phyloP scores from a whole-genome alignment of 768 basidiomycete genomes.

The Cubamyces lactineus region DNA sequence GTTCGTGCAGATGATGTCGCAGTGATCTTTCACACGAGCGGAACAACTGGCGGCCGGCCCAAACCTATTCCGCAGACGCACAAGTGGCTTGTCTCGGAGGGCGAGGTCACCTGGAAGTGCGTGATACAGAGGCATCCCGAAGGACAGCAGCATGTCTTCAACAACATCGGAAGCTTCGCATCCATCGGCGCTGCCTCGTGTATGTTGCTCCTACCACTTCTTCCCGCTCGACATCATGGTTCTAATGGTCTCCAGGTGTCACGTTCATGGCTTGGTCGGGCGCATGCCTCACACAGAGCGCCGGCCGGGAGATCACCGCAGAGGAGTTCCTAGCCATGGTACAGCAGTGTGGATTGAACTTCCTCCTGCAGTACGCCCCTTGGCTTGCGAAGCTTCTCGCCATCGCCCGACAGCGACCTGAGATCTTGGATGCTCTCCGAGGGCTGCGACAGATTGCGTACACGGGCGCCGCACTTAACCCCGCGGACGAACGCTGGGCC shows the following conservation, averaged over 20 bases:
- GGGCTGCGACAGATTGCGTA: conserved; percentile 26
- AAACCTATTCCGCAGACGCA: conserved; percentile 33
- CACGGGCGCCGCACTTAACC: conserved; percentile 26
- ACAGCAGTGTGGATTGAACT: conserved; percentile 23
- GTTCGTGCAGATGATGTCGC: conserved; percentile 26
- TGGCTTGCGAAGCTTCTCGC: conserved; percentile 26
- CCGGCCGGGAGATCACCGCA: conserved; percentile 21
- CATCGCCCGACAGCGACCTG: conserved; percentile 17
- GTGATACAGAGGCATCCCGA: conserved; percentile 18
- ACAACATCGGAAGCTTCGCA: conserved; percentile 27
- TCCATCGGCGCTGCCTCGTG: conserved; percentile 23
- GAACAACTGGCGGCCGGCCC: conserved; percentile 33
- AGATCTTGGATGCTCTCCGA: conserved; percentile 22
- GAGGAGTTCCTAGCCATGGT: conserved; percentile 26
- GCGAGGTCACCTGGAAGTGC: conserved; percentile 18
- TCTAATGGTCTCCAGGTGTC: neutral
- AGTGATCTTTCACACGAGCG: conserved; percentile 36
- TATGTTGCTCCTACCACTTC: neutral
- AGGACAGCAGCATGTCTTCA: conserved; percentile 20
- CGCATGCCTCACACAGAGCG: conserved; percentile 20
- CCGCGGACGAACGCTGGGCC: conserved; percentile 27
- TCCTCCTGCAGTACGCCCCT: conserved; percentile 24
- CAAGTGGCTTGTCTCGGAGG: conserved; percentile 19
- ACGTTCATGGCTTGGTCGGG: conserved; percentile 19
- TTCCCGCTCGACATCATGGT: no score